phyloP scores from a whole-genome alignment of 352 stramenopile genomes.

The Blastocystis sp. region DNA sequence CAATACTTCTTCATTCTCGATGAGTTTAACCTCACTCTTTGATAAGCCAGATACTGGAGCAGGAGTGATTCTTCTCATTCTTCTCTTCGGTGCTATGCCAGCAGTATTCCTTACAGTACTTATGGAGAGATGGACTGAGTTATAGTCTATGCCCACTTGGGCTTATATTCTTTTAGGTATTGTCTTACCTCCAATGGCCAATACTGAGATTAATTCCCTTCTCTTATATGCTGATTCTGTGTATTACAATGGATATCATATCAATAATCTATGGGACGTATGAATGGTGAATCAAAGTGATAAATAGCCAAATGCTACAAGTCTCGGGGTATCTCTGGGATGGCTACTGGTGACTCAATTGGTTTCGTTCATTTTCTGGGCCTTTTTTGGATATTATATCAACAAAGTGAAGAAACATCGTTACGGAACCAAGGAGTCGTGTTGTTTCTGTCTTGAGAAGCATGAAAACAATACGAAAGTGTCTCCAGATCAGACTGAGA shows the following conservation, averaged over 20 bases:
- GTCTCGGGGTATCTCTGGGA: neutral
- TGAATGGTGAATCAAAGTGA: neutral
- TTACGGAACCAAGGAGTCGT: slow-evolving; percentile 44
- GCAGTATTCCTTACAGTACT: neutral
- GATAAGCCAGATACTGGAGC: slow-evolving; percentile 32
- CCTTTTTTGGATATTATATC: slow-evolving; percentile 43
- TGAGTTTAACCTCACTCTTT: slow-evolving; percentile 54
- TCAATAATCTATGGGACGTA: slow-evolving; percentile 32
- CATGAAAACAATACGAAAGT: neutral
- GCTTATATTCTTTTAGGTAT: neutral
- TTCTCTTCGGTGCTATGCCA: neutral
- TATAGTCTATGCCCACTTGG: slow-evolving; percentile 21
- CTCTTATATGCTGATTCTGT: slow-evolving; percentile 26
- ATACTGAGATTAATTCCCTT: neutral
- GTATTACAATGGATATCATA: neutral
- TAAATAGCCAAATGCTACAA: neutral
- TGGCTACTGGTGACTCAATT: neutral
- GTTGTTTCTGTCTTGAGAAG: slow-evolving; percentile 23
- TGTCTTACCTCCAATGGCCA: neutral
- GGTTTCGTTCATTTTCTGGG: slow-evolving; percentile 7
- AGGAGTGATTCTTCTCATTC: slow-evolving; percentile 42
- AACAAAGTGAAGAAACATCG: slow-evolving; percentile 56
- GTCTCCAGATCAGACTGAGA: neutral
- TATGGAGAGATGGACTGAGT: neutral
- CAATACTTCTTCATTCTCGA: neutral